Percentiles rank a stretch among this genome's conserved stretches.
Evolutionary conservation across 768 basidiomycete species (phyloP).

Genomic region (Suillus sp.): DNA sequence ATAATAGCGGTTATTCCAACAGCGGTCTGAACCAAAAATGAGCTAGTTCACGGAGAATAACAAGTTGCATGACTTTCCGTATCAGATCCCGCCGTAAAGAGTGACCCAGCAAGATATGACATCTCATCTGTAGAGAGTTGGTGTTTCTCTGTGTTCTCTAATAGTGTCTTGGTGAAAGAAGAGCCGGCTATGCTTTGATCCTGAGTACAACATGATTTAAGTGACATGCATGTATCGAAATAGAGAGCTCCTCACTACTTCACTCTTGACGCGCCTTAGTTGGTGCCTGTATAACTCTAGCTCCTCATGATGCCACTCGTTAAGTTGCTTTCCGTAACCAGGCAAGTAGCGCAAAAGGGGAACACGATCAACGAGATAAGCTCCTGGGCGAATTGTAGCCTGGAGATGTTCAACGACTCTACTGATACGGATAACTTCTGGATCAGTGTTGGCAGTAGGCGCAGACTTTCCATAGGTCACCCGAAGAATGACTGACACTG

Average conservation of each 20-base stretch:
- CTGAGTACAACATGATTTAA: neutral
- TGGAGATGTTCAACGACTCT: neutral
- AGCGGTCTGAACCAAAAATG: neutral
- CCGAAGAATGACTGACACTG: neutral
- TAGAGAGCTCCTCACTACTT: neutral
- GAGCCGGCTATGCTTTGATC: neutral
- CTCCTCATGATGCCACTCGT: neutral
- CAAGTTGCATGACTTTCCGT: neutral
- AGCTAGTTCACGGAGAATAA: neutral
- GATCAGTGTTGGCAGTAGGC: neutral
- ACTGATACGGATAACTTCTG: neutral
- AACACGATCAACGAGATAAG: neutral
- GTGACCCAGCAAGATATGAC: neutral
- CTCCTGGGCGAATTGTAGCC: neutral
- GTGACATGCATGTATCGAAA: neutral
- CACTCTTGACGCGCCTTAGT: neutral
- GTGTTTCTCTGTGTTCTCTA: neutral
- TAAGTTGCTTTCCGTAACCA: neutral
- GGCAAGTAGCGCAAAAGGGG: neutral
- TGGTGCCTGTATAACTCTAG: neutral
- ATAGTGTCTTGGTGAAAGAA: neutral
- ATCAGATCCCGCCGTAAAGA: neutral
- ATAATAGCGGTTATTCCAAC: neutral
- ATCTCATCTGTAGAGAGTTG: neutral
- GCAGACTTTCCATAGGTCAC: constrained; percentile 1